Evolutionary conservation across 1,284 basidiomycete species (phyloP).

Genomic region (Mycena citricolor): DNA sequence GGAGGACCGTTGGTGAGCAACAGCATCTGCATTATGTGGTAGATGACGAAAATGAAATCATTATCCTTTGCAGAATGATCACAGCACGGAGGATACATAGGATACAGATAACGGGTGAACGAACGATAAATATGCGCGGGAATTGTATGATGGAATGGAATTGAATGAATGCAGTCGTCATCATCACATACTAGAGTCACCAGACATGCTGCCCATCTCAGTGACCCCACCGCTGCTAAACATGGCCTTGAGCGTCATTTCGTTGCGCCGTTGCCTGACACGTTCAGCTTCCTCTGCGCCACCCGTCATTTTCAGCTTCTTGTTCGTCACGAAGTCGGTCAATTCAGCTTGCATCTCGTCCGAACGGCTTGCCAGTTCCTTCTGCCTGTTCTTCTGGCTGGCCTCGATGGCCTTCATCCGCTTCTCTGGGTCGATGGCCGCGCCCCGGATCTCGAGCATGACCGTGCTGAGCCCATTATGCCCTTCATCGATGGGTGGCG

Average conservation of each 20-base stretch:
- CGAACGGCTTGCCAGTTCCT: slow-evolving; percentile 64
- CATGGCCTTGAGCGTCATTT: slow-evolving; percentile 85
- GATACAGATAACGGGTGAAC: slow-evolving; percentile 15
- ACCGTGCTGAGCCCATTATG: slow-evolving; percentile 68
- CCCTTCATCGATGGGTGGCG: slow-evolving; percentile 62
- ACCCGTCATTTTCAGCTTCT: slow-evolving; percentile 91
- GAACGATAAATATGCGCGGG: slow-evolving; percentile 19
- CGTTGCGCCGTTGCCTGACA: slow-evolving; percentile 79
- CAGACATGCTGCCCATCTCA: slow-evolving; percentile 14
- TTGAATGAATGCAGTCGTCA: too few relatives aligned
- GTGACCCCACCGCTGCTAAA: slow-evolving; percentile 46
- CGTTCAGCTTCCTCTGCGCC: slow-evolving; percentile 91
- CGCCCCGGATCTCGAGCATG: slow-evolving; percentile 84
- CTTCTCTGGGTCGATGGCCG: slow-evolving; percentile 77
- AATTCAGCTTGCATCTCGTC: slow-evolving; percentile 86
- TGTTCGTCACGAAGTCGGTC: slow-evolving; percentile 76
- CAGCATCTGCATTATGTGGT: too few relatives aligned
- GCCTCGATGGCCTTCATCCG: slow-evolving; percentile 90
- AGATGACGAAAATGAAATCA: too few relatives aligned
- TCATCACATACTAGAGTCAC: too few relatives aligned
- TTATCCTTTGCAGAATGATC: too few relatives aligned
- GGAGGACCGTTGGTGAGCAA: too few relatives aligned
- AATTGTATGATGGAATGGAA: slow-evolving; percentile 15
- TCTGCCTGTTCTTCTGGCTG: slow-evolving; percentile 76
- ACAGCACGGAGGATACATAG: too few relatives aligned